Evolutionary conservation across 495 filamentous ascomycete genomes (phyloP).

Genomic region (Neurospora sp.): DNA sequence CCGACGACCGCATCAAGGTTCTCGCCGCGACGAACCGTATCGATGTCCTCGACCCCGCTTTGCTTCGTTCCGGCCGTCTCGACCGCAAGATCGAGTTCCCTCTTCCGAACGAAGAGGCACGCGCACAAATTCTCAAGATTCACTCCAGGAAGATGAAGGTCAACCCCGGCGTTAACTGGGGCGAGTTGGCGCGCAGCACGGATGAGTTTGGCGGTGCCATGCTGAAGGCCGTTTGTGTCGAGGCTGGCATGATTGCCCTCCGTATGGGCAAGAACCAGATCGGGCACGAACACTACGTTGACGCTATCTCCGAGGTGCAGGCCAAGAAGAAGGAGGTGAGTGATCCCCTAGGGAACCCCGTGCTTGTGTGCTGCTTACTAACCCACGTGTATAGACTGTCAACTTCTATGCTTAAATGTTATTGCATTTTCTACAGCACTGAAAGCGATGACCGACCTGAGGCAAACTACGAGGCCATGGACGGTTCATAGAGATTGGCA

Average conservation of each 20-base stretch:
- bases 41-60: slow-evolving; percentile 90
- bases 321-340: slow-evolving; percentile 91
- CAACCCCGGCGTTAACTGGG: slow-evolving; percentile 89
- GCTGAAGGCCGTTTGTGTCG: slow-evolving; percentile 96
- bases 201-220: slow-evolving; percentile 98
- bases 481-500: slow-evolving; percentile 7
- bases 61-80: slow-evolving; percentile 87
- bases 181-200: slow-evolving; percentile 89
- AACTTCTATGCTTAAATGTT: slow-evolving; percentile 51
- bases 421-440: neutral
- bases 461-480: neutral
- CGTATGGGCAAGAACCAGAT: slow-evolving; percentile 88
- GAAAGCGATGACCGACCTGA: neutral
- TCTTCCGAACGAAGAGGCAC: slow-evolving; percentile 95
- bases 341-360: neutral
- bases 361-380: slow-evolving; percentile 12
- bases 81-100: slow-evolving; percentile 99
- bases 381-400: slow-evolving; percentile 36
- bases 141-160: slow-evolving; percentile 98
- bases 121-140: slow-evolving; percentile 93
- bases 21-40: slow-evolving; percentile 97
- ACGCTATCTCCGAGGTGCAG: slow-evolving; percentile 95
- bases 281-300: slow-evolving; percentile 96
- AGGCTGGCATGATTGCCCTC: slow-evolving; percentile 98
- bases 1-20: slow-evolving; percentile 98